These are phyloP conservation scores for Zygnema circumcarinatum DNA, from an alignment of 139 green algal genomes.

Conservation along the genomic window DNA sequence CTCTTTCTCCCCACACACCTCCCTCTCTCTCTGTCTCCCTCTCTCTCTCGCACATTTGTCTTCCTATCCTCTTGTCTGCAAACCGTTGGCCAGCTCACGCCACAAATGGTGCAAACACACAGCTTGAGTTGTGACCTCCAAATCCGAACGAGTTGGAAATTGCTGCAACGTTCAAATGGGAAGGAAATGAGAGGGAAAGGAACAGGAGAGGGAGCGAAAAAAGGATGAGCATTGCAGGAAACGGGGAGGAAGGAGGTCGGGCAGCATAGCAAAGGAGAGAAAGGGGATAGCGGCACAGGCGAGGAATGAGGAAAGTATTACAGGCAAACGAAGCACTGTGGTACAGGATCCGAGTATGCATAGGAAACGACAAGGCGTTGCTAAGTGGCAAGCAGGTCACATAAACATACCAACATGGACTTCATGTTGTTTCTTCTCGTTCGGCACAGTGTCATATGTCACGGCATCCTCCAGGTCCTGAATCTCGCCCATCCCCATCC, in stretches of 20 bases:
- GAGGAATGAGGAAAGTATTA: no score
- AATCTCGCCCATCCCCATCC: no score
- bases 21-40: constrained; percentile 33
- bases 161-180: constrained; percentile 14
- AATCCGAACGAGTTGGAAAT: constrained; percentile 97
- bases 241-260: no score
- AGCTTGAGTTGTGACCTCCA: constrained; percentile 95
- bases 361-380: no score
- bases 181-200: not conserved
- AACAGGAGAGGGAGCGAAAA: not conserved
- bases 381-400: constrained; percentile 69
- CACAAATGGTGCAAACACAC: constrained; percentile 79
- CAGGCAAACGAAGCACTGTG: no score
- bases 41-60: constrained; percentile 22
- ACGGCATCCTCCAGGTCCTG: constrained; percentile 61
- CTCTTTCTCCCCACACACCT: constrained; percentile 16
- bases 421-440: constrained; percentile 85
- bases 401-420: constrained; percentile 66
- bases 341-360: no score
- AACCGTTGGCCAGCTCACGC: not conserved
- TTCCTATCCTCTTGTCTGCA: constrained; percentile 8
- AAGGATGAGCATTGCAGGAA: not conserved
- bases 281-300: no score
- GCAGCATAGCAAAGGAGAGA: no score
- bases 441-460: constrained; percentile 62